A percentile compares a stretch with the other conserved stretches of the same genome.
These are phyloP conservation scores for Cystobasidium tubakii DNA, from an alignment of 768 basidiomycete genomes.

Conservation along the genomic window DNA sequence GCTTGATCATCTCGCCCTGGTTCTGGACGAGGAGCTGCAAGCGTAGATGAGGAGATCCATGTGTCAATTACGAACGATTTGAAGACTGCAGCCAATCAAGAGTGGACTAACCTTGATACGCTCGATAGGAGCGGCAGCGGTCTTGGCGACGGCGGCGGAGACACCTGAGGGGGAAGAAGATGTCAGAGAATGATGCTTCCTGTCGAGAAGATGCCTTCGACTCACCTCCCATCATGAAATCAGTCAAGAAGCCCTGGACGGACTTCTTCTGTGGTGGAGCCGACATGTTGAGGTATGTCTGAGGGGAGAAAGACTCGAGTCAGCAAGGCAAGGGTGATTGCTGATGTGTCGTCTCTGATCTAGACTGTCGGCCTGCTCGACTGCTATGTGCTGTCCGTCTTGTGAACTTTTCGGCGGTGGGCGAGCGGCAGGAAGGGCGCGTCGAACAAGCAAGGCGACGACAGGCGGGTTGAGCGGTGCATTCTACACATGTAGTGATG, in stretches of 20 bases:
- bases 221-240: constrained; percentile 38
- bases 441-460: not conserved
- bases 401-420: not conserved
- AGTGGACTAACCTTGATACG: constrained; percentile 94
- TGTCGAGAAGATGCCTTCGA: not conserved
- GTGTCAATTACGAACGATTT: not conserved
- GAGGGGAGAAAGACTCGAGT: not conserved
- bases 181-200: too few relatives aligned
- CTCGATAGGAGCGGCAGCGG: constrained; percentile 98
- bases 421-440: not conserved
- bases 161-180: constrained; percentile 9
- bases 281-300: constrained; percentile 21
- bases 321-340: too few relatives aligned
- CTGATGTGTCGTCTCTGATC: not conserved
- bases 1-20: constrained; percentile 96
- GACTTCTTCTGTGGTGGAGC: constrained; percentile 20
- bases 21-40: constrained; percentile 39
- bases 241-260: constrained; percentile 32
- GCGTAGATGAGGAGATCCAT: not conserved
- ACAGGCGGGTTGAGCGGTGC: too few relatives aligned
- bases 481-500: too few relatives aligned
- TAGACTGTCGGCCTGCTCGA: not conserved
- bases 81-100: not conserved
- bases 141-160: constrained; percentile 83
- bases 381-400: not conserved